Evolutionary conservation across 306 rosid species (phyloP), one percentile per base, ranked within the genome.

Genomic region (Malus asiatica): DNA sequence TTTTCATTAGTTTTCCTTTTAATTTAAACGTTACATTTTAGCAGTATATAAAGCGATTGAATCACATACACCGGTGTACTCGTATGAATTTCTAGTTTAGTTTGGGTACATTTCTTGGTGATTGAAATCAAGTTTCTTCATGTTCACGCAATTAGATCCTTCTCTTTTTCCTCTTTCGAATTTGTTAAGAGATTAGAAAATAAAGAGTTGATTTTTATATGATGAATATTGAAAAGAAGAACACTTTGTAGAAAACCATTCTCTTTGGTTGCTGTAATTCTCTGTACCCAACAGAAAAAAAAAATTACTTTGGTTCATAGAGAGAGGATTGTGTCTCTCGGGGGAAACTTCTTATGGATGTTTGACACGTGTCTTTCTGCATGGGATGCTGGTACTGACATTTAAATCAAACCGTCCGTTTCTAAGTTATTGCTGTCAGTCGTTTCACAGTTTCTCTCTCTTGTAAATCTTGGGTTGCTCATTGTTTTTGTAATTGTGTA

Each of bases 61-160:
- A 46, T 46, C 18, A 4, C 19, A 46, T 46, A 46, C 5, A 45
- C 18, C 51, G 15, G 4, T 13, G 51, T 44, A 44, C 4, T 44
- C 11, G 15, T 44, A 44, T 44, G 48, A 44, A 44, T 44, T 44
- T 44, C 5, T 44, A 11, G 15, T 44, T 44, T 45, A 13, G 51
- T 45, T 45, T 45, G 48, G 13, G 51, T 45, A 45, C 16, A 45
- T 45, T 45, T 45, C 51, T 45, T 45, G 4, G 15, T 11, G 48
- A 44, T 51, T 16, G 18, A 16, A 4, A 51, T 15, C 16, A 51
- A 29, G 40, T 90, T 87, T 78, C 98, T 89, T 94, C 85, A 32
- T 78, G 67, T 57, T 83, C 87, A 94, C 86, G 98, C 62, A 82
- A 89, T 81, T 80, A 80, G 81, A 71, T 72, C 77, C 68, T 81